Conservation (phyloP, 2,329 filamentous ascomycete species). For the Chaetoscypha palmicola region DNA sequence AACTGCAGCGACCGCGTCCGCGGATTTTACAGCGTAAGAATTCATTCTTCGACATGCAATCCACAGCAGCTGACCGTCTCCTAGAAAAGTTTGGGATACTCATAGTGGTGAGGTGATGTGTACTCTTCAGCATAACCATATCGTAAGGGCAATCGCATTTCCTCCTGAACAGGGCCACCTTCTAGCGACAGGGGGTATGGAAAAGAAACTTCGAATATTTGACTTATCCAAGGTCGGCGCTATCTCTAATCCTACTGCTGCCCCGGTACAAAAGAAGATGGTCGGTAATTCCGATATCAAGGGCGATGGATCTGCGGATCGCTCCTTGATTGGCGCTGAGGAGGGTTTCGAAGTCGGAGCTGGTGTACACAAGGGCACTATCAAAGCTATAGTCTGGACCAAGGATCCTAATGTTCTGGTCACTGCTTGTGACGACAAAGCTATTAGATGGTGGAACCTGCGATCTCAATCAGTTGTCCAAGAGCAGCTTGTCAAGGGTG, state of each 20-base stretch:
- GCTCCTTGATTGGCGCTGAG: constrained; percentile 48
- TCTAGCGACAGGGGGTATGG: constrained; percentile 86
- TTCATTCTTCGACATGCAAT: too few species aligned
- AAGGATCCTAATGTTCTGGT: constrained; percentile 80
- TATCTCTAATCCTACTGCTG: constrained; percentile 27
- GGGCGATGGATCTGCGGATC: constrained; percentile 30
- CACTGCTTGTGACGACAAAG: constrained; percentile 85
- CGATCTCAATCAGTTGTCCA: constrained; percentile 67
- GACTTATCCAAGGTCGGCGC: constrained; percentile 57
- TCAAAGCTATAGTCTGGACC: constrained; percentile 96
- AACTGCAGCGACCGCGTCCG: constrained; percentile 85
- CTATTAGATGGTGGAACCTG: constrained; percentile 90
- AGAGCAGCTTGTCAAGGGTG: constrained; percentile 70
- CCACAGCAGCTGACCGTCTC: constrained; percentile 28
- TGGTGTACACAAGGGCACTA: constrained; percentile 75
- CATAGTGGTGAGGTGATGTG: constrained; percentile 84
- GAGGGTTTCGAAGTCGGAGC: constrained; percentile 80
- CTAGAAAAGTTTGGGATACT: constrained; percentile 92
- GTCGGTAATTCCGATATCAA: constrained; percentile 22
- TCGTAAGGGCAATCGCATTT: constrained; percentile 89
- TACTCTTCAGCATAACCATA: constrained; percentile 86
- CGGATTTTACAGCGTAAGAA: constrained; percentile 86
- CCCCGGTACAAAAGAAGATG: constrained; percentile 6
- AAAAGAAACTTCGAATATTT: constrained; percentile 94
- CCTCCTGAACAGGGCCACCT: constrained; percentile 74